Base-by-base conservation (phyloP, 2,329 filamentous ascomycete genomes). In the Beauveria pseudobassiana region DNA sequence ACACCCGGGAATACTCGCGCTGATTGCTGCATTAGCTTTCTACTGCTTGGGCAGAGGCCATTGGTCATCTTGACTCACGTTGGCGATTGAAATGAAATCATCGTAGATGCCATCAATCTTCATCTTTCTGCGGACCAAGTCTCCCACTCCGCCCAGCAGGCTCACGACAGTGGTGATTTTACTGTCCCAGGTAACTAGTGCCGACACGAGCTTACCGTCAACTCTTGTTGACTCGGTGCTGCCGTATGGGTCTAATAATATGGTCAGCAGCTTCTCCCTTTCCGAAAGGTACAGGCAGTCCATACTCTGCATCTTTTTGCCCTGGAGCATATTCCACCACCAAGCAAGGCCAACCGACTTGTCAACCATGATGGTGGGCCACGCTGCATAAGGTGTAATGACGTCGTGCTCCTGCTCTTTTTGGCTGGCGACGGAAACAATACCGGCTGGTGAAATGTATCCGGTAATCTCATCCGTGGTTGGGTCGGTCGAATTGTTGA, bases 221-320 rank as follows among this genome's bases (percentile, higher is more conserved):
- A 75, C 64, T 18, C 73, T 68, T 5, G 73, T 73, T 1, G 74
- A 74, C 64, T 78, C 76, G 2, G 75, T 77, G 66, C 74, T 77
- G 12, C 76, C 76, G 24, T 75, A 77, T 0, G 71, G 70, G 61
- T 75, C 73, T 75, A 51, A 38, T 38, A 5, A 1, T 14, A 42
- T 5, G 16, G 53, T 59, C 12, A 60, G 49, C 20, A 49, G 20
- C 1, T 50, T 3, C 5, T n/a, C 22, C 46, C 38, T 5, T 28
- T 30, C 38, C 22, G 22, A 6, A 46, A 20, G 2, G 45, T 12
- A 8, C 42, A 26, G 3, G 26, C 4, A 7, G 45, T 64, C 69
- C 14, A 64, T 63, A 76, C 75, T 78, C 59, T 78, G 76, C 76
- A 78, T 77, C 67, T 76, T 77, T 67, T 75, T 77, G 2, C 68